Conservation (phyloP, 805 yeast species). For the Saccharomyces eubayanus region DNA sequence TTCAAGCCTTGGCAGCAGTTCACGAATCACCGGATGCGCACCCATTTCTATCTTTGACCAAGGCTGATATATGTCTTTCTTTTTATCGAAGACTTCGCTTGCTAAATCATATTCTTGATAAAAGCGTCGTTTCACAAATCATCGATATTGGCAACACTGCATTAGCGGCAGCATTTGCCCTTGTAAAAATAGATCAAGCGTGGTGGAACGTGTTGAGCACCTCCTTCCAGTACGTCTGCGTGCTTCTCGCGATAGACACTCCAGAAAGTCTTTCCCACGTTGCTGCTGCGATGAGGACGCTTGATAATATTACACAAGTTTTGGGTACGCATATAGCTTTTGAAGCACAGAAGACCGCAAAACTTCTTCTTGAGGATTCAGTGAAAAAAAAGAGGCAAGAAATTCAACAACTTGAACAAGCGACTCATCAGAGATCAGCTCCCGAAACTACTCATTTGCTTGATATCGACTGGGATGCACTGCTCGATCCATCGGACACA, state of each 20-base stretch:
- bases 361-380: conserved; percentile 9
- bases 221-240: conserved; percentile 8
- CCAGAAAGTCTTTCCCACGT: conserved; percentile 8
- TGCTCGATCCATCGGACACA: conserved; percentile 8
- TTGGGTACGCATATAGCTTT: conserved; percentile 6
- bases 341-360: conserved; percentile 8
- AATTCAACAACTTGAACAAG: conserved; percentile 4
- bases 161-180: conserved; percentile 3
- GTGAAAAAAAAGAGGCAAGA: conserved; percentile 7
- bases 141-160: conserved; percentile 6
- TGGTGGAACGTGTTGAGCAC: conserved; percentile 12
- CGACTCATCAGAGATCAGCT: conserved; percentile 2
- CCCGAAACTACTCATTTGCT: not conserved
- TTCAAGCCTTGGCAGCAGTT: conserved; percentile 2
- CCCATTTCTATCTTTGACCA: conserved; percentile 6
- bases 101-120: conserved; percentile 4
- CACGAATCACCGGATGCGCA: conserved; percentile 4
- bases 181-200: conserved; percentile 3
- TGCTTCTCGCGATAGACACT: conserved; percentile 9
- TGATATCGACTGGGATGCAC: conserved; percentile 8
- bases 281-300: conserved; percentile 3
- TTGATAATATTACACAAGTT: conserved; percentile 3
- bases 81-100: conserved; percentile 9
- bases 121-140: conserved; percentile 5
- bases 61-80: conserved; percentile 7